phyloP scores from a whole-genome alignment of 2,329 filamentous ascomycete genomes.

The Herpotrichia juniperi region DNA sequence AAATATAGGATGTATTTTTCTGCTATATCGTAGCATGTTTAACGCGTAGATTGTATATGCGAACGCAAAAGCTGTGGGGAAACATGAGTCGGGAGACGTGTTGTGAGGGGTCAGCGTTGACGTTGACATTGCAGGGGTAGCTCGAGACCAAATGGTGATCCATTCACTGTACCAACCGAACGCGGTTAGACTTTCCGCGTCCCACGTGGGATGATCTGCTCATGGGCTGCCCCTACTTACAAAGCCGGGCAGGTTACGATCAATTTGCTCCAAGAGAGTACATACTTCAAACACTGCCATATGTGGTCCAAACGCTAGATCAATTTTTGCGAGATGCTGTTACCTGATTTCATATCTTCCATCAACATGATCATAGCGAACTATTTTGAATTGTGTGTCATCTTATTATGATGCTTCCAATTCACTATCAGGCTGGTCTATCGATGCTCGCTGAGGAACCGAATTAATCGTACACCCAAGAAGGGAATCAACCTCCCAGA shows the following conservation, averaged over 20 bases:
- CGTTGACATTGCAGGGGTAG: slow-evolving; percentile 1
- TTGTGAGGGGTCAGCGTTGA: background rate
- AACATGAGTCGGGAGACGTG: background rate
- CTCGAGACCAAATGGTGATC: background rate
- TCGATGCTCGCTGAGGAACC: slow-evolving; percentile 24
- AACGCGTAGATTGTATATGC: background rate
- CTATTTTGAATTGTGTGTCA: too few species aligned
- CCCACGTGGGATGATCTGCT: background rate
- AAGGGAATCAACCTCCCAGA: background rate
- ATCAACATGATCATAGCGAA: too few species aligned
- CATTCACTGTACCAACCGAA: too few species aligned
- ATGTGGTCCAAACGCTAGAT: too few species aligned
- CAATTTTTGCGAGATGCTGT: too few species aligned
- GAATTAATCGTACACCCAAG: slow-evolving; percentile 26
- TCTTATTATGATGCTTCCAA: slow-evolving; percentile 8
- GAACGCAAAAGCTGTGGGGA: too few species aligned
- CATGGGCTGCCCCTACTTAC: too few species aligned
- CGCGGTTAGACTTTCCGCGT: too few species aligned
- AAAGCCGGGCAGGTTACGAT: too few species aligned
- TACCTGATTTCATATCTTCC: too few species aligned
- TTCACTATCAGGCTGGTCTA: slow-evolving; percentile 21
- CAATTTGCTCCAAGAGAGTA: too few species aligned
- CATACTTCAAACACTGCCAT: too few species aligned
- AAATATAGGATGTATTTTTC: background rate
- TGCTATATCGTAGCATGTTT: background rate